Evolutionary conservation across 768 basidiomycete genomes (phyloP).

Genomic region (Lepiota subincarnata): DNA sequence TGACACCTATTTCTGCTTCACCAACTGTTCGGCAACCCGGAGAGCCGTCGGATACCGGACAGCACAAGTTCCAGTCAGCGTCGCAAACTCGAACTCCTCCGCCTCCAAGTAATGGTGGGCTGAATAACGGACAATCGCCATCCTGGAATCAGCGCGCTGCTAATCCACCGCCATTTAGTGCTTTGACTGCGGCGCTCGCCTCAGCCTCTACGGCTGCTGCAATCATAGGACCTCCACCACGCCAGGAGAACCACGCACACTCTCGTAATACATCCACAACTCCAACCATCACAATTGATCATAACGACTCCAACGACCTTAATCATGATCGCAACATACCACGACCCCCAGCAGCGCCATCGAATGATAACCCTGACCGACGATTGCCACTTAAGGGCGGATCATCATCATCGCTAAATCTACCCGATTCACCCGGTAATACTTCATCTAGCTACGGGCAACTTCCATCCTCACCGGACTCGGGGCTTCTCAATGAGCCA

Average conservation of each 20-base stretch:
- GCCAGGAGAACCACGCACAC: slow-evolving; percentile 10
- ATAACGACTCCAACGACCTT: not conserved
- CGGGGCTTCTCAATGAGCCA: slow-evolving; percentile 34
- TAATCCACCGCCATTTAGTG: slow-evolving; percentile 40
- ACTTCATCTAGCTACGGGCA: slow-evolving; percentile 33
- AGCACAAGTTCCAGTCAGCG: slow-evolving; percentile 28
- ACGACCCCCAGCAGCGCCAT: not conserved
- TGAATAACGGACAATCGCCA: slow-evolving; percentile 25
- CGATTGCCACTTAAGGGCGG: not conserved
- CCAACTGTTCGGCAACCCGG: slow-evolving; percentile 18
- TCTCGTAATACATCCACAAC: slow-evolving; percentile 1
- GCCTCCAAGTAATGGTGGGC: slow-evolving; percentile 22
- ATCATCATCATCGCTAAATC: slow-evolving; percentile 12
- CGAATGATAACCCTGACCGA: not conserved
- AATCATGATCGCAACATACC: slow-evolving; percentile 3
- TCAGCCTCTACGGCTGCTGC: slow-evolving; percentile 45
- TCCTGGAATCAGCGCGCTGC: slow-evolving; percentile 30
- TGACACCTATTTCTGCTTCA: slow-evolving; percentile 17
- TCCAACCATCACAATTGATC: not conserved
- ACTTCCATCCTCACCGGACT: slow-evolving; percentile 44
- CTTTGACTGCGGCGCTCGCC: slow-evolving; percentile 40
- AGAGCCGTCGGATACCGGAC: slow-evolving; percentile 18
- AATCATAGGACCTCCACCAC: slow-evolving; percentile 25
- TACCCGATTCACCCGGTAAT: slow-evolving; percentile 13
- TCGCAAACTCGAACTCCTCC: slow-evolving; percentile 36